Evolutionary conservation across 139 green algal genomes (phyloP), one percentile per base, ranked within the genome.

Genomic region (Coelastrella sp.): DNA sequence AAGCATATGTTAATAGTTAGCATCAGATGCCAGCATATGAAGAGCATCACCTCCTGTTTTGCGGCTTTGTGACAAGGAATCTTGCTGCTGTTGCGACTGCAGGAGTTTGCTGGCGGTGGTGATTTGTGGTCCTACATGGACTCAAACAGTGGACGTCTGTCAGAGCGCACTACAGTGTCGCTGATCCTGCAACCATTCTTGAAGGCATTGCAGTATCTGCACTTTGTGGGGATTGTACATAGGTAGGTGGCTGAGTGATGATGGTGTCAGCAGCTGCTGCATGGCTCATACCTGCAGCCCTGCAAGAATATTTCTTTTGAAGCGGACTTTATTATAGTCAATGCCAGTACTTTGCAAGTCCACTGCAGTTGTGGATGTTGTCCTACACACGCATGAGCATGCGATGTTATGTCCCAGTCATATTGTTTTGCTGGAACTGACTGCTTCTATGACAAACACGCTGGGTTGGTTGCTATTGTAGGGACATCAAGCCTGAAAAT

Each of bases 401-500:
- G 32, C 32, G 1, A 47, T 47, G 32, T 47, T 1, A 47, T 47
- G 32, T 47, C 32, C 32, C 32, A 47, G 32, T 47, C 32, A 47
- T 47, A 47, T 47, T 47, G 32, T 47, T 47, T 47, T 47, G 32
- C 32, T 47, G 32, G 32, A 47, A 47, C 32, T 47, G 32, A 1
- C 32, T 47, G 32, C 32, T 47, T 47, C 32, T 47, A 47, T 47
- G 32, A 47, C 32, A 47, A 47, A 47, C 61, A 71, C 11, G 61
- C 61, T 71, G 8, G 61, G 61, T 71, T 22, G n/a, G 68, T 76
- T 47, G 64, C 64, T 47, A 17, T 17, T 96, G 66, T 93, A 96
- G 94, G 73, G 93, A 95, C 89, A 94, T 95, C 66, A 95, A 95
- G 92, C 93, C 93, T 66, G 91, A 93, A 84, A 93, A 93, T 80